These are phyloP conservation scores for Lepidopterella palustris DNA, from an alignment of 495 filamentous ascomycete species.

Conservation along the genomic window DNA sequence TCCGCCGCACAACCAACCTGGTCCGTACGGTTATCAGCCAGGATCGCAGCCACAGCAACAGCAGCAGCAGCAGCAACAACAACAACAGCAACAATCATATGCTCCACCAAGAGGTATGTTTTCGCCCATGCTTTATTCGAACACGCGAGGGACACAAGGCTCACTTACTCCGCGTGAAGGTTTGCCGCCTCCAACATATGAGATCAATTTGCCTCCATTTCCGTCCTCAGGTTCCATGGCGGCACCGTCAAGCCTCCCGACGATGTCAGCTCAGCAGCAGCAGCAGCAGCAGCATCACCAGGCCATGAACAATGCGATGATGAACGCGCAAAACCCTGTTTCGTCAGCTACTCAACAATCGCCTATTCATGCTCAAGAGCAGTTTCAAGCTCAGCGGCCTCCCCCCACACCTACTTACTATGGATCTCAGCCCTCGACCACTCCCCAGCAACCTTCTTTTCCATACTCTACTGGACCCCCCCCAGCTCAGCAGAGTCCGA, in stretches of 20 bases:
- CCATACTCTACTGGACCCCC: constrained; percentile 52
- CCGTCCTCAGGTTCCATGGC: constrained; percentile 48
- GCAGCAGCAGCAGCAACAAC: constrained; percentile 19
- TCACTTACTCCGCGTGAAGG: constrained; percentile 47
- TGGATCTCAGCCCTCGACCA: constrained; percentile 54
- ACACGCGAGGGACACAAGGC: constrained; percentile 42
- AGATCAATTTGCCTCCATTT: constrained; percentile 56
- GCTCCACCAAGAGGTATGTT: constrained; percentile 47
- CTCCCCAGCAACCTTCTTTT: constrained; percentile 55
- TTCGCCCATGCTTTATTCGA: constrained; percentile 45
- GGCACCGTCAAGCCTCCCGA: constrained; percentile 34
- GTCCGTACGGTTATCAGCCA: constrained; percentile 17
- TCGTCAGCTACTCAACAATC: constrained; percentile 54
- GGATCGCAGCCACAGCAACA: constrained; percentile 36
- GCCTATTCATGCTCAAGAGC: constrained; percentile 55
- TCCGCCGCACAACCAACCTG: constrained; percentile 18
- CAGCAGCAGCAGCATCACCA: constrained; percentile 38
- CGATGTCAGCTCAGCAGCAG: constrained; percentile 35
- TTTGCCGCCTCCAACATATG: constrained; percentile 53
- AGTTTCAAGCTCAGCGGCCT: constrained; percentile 50
- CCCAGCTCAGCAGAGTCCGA: constrained; percentile 53
- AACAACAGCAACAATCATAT: constrained; percentile 42
- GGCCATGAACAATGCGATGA: constrained; percentile 38
- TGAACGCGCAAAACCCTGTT: constrained; percentile 40
- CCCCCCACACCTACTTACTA: constrained; percentile 56